Evolutionary conservation across 495 filamentous ascomycete species (phyloP), one percentile per base, ranked within the genome.

Genomic region (Lichenothelia convexa): DNA sequence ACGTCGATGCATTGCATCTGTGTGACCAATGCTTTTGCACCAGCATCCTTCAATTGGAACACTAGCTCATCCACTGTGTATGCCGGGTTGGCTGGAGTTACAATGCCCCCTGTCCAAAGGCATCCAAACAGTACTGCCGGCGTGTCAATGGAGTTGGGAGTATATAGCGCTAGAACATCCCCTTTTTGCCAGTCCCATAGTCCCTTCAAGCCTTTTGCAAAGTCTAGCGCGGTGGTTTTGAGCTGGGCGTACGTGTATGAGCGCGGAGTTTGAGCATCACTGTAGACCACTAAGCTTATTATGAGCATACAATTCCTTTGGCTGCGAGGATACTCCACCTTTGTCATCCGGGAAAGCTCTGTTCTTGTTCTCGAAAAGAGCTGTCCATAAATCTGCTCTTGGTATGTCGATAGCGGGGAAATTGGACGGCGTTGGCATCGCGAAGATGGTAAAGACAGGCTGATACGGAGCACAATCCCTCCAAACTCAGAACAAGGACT

Each of bases 61-160:
- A 78, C 76, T 11, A 95, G 66, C 51, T 95, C 87, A 5, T 92
- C 74, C 17, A 63, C 69, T 1, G 78, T 91, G 57, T 94, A 94
- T 1, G 70, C 68, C 17, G 89, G 86, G 51, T 94, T 94, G 8
- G 83, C 84, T 0, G 89, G 80, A 2, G 77, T 82, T 13, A 82
- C 51, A 33, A 76, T 60, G 15, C 81, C 87, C 31, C 85, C 87
- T 0, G 85, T 79, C 78, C 82, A 94, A 45, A 78, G 72, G 7
- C 68, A 61, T 17, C 85, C 87, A 66, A 80, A 86, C 51, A 63
- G 80, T 32, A 89, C 54, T 0, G 51, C 37, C 0, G 54, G 57
- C 7, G 54, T 57, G 36, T 61, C 58, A 39, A 61, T 56, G 38
- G 43, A 51, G 33, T 61, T 61, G 13, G 55, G 54, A 0, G 56